Evolutionary conservation across 2,329 filamentous ascomycete species (phyloP), one percentile per base, ranked within the genome.

Genomic region (Aureobasidium sp.): DNA sequence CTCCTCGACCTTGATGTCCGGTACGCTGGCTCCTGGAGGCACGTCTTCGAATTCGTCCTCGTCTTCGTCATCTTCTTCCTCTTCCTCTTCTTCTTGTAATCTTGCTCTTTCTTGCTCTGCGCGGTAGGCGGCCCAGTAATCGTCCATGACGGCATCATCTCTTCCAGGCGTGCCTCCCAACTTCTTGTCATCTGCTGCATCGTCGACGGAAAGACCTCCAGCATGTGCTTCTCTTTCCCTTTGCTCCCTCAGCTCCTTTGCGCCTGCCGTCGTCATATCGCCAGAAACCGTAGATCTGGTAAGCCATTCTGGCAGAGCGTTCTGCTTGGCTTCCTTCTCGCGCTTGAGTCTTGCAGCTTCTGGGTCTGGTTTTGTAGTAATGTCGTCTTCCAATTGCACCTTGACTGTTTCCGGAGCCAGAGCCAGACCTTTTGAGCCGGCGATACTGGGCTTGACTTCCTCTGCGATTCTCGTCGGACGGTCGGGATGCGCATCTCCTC

Each of bases 91-190:
- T 47, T 73, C 71, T 15, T 73, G 73, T 50, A 75, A 69, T 50
- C 75, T 70, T 24, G 47, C 59, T 37, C 60, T 29, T 56, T 71
- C 79, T 71, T 87, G 82, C 65, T 86, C 84, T 5, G 80, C 82
- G 67, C 85, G 86, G 20, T 91, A 78, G 63, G 82, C 82, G 41
- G 83, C 83, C 71, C 89, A 91, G 62, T 88, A 84, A 60, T 84
- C 84, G 62, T 87, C 86, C 65, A 91, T 82, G 46, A 82, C 78
- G 34, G 81, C 78, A 64, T 84, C 79, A 27, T 80, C 82, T 32
- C 41, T 47, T 26, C 36, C 60, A 1, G 57, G 57, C 8, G 57
- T 60, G n/a, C 81, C 77, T 29, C 78, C 71, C 7, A 76, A 73
- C 50, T 81, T 80, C 70, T 83, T 82, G 46, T 72, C 73, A 29